Evolutionary conservation across 176 grass and related monocot species (phyloP).

Genomic region (Canna indica): DNA sequence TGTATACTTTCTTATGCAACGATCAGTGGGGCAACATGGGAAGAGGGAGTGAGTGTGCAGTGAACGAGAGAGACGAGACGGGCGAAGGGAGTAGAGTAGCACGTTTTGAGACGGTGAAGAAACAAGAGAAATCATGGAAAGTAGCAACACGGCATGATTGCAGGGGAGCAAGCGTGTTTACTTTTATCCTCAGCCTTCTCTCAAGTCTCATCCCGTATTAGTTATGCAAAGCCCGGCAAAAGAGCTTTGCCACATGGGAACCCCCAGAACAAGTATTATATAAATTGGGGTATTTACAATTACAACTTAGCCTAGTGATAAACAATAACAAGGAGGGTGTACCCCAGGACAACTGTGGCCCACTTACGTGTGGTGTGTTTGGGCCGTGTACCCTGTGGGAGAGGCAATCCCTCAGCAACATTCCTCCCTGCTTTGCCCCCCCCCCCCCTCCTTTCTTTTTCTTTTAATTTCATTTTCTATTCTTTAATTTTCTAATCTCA

Average conservation of each 20-base stretch:
- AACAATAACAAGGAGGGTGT: background rate
- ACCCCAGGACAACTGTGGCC: constrained; percentile 4
- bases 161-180: constrained; percentile 1
- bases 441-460: constrained; percentile 7
- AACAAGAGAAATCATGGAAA: constrained; percentile 3
- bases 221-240: constrained; percentile 6
- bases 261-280: too few species aligned
- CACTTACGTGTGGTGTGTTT: constrained; percentile 15
- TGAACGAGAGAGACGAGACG: background rate
- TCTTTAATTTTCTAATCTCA: background rate
- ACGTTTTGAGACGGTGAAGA: background rate
- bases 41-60: too few species aligned
- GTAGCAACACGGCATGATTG: constrained; percentile 14
- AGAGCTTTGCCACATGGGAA: constrained; percentile 18
- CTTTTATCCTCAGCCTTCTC: background rate
- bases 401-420: constrained; percentile 27
- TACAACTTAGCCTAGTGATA: background rate
- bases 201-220: too few species aligned
- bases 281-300: background rate
- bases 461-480: background rate
- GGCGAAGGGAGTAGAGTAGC: background rate
- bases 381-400: constrained; percentile 29
- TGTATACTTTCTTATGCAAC: too few species aligned
- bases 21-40: too few species aligned
- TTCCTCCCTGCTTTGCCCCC: constrained; percentile 9